These are phyloP conservation scores for Diospyros kaki DNA, from an alignment of 148 eudicot genomes.

Conservation along the genomic window DNA sequence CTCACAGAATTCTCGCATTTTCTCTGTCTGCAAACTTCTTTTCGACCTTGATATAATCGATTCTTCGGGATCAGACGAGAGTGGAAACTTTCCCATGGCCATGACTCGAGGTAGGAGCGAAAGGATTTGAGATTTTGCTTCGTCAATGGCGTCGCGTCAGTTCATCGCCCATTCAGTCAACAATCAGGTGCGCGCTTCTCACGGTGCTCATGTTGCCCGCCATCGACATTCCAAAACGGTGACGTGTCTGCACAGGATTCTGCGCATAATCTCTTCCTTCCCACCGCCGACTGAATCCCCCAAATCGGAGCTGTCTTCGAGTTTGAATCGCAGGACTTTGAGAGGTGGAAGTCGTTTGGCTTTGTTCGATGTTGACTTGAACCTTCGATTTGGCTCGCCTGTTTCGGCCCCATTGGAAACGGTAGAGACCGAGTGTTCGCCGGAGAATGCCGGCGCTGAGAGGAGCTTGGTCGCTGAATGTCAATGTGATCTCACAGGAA, in stretches of 20 bases:
- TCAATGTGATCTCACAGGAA: not conserved
- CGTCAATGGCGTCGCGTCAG: not conserved
- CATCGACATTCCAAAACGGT: not conserved
- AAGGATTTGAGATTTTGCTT: not conserved
- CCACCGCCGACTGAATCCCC: not conserved
- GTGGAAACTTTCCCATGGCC: not conserved
- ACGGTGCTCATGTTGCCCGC: not conserved
- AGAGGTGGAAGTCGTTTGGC: not conserved
- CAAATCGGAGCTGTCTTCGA: not conserved
- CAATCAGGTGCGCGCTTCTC: not conserved
- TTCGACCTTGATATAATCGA: not conserved
- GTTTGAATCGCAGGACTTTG: no score
- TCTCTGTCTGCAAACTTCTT: not conserved
- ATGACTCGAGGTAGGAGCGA: not conserved
- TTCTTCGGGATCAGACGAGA: not conserved
- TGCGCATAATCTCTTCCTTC: not conserved
- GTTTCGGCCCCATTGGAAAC: not conserved
- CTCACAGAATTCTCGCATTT: not conserved
- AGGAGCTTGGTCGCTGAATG: not conserved
- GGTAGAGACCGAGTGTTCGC: not conserved
- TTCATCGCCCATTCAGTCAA: not conserved
- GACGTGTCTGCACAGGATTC: not conserved
- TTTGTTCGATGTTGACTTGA: conserved; percentile 2
- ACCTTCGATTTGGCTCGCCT: not conserved
- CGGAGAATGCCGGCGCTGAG: not conserved